Conservation (phyloP, 2,329 filamentous ascomycete genomes). For the Mycosphaerella sp. region DNA sequence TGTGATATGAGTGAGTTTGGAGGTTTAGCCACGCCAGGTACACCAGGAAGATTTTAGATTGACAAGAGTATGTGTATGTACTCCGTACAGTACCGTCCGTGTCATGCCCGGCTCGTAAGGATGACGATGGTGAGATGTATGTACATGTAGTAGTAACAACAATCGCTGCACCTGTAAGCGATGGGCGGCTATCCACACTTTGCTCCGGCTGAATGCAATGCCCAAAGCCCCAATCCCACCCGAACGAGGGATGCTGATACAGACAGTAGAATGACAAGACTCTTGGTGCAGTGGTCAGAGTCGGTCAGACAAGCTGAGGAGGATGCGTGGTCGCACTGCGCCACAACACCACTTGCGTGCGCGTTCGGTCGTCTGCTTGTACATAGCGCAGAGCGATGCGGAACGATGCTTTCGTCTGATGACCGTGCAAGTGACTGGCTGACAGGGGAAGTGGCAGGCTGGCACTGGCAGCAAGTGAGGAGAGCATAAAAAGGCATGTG, state of each 20-base stretch:
- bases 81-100: conserved; percentile 1
- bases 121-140: conserved; percentile 4
- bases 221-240: conserved; percentile 4
- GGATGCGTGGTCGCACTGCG: background rate
- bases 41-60: conserved; percentile 4
- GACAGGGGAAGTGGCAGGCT: background rate
- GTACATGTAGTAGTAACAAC: no score
- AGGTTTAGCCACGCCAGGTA: background rate
- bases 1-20: background rate
- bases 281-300: no score
- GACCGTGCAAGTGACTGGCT: background rate
- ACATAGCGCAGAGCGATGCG: background rate
- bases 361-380: background rate
- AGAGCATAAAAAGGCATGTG: no score
- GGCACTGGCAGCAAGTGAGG: background rate
- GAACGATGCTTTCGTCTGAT: background rate
- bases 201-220: background rate
- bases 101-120: conserved; percentile 5
- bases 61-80: no score
- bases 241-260: background rate
- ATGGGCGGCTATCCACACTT: conserved; percentile 6
- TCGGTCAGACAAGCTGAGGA: no score
- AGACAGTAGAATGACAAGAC: background rate
- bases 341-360: background rate
- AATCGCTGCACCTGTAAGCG: conserved; percentile 3